Percentiles rank a stretch among this genome's conserved stretches.
Conservation (phyloP, 352 stramenopile genomes). For the Phytophthora megakarya region DNA sequence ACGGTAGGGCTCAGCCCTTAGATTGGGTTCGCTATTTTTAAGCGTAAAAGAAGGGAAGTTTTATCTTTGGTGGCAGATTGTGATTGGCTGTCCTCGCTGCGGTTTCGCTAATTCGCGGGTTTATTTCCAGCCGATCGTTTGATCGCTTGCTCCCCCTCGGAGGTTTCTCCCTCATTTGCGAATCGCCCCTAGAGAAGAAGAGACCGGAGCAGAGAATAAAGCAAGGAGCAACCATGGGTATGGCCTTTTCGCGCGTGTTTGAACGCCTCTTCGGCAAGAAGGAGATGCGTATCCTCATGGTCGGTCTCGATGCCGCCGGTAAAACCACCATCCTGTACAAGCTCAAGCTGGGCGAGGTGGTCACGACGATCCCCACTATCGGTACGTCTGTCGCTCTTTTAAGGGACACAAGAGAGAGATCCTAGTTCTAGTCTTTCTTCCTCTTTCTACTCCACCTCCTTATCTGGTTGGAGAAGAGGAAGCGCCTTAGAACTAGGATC, state of each 20-base stretch:
- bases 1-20: not conserved
- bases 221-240: conserved; percentile 92
- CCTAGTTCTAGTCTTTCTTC: not conserved
- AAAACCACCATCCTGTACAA: conserved; percentile 99
- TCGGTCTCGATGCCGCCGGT: conserved; percentile 99
- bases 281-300: conserved; percentile 99
- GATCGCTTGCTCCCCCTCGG: conserved; percentile 18
- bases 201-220: conserved; percentile 18
- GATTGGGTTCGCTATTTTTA: conserved; percentile 12
- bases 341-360: conserved; percentile 92
- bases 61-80: conserved; percentile 49
- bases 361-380: conserved; percentile 98
- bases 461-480: too few species aligned
- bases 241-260: conserved; percentile 97
- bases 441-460: not conserved
- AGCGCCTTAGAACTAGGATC: too few species aligned
- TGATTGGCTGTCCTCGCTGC: conserved; percentile 42
- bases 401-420: not conserved
- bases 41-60: conserved; percentile 27
- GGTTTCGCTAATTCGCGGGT: conserved; percentile 34
- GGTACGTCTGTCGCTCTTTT: conserved; percentile 56
- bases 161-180: conserved; percentile 50
- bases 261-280: conserved; percentile 98
- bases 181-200: conserved; percentile 48
- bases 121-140: conserved; percentile 35